These are phyloP conservation scores for Lepidium africanum DNA, from an alignment of 345 rosid genomes.

Conservation along the genomic window DNA sequence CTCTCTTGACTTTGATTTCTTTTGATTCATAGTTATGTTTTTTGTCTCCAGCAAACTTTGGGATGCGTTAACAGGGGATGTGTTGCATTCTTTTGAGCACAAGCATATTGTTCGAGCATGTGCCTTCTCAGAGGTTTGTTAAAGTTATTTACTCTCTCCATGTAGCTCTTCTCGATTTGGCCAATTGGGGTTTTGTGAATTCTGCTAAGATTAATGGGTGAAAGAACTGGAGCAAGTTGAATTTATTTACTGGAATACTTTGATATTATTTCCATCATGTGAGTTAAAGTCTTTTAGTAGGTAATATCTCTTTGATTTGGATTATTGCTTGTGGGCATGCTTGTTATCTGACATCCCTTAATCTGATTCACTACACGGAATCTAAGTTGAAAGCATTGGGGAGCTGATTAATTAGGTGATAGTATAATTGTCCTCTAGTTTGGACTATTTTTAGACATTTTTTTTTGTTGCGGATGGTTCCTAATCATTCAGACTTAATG, in stretches of 20 bases:
- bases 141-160: neutral
- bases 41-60: conserved; percentile 54
- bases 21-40: too few species aligned
- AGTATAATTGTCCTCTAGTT: neutral
- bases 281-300: neutral
- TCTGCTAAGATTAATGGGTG: neutral
- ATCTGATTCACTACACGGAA: neutral
- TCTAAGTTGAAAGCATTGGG: neutral
- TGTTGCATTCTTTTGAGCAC: conserved; percentile 84
- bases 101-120: conserved; percentile 90
- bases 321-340: neutral
- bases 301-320: neutral
- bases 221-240: neutral
- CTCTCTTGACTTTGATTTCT: too few species aligned
- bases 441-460: neutral
- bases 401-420: neutral
- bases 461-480: neutral
- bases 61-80: conserved; percentile 91
- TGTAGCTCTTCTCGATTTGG: neutral
- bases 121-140: conserved; percentile 69
- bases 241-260: neutral
- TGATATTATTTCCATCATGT: neutral
- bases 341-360: neutral
- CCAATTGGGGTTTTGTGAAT: neutral
- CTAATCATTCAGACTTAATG: neutral